phyloP scores from a whole-genome alignment of 1,284 basidiomycete genomes.

The Moesziomyces globuligerus region DNA sequence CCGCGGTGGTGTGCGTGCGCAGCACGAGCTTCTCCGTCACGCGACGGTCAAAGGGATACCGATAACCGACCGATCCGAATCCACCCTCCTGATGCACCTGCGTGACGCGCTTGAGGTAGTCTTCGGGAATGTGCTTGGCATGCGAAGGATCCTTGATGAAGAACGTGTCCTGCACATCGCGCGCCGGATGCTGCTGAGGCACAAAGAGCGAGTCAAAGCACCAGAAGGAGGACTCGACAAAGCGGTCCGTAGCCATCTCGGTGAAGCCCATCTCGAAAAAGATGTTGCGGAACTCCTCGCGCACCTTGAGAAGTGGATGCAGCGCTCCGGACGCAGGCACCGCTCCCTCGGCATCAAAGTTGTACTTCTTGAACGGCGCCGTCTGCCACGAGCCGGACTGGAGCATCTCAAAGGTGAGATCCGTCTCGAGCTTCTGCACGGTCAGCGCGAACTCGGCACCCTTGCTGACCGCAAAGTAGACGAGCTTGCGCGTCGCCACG shows the following conservation, averaged over 20 bases:
- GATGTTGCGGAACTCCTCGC: slow-evolving; percentile 96
- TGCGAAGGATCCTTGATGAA: slow-evolving; percentile 92
- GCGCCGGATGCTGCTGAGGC: slow-evolving; percentile 97
- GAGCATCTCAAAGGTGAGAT: slow-evolving; percentile 95
- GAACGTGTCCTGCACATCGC: slow-evolving; percentile 98
- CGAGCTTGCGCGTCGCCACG: slow-evolving; percentile 75
- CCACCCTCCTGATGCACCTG: slow-evolving; percentile 89
- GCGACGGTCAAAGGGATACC: slow-evolving; percentile 92
- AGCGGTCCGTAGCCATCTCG: slow-evolving; percentile 98
- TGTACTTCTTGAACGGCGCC: slow-evolving; percentile 90
- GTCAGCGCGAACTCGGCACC: slow-evolving; percentile 89
- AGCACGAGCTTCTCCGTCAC: slow-evolving; percentile 92
- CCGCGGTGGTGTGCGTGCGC: slow-evolving; percentile 96
- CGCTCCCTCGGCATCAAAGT: slow-evolving; percentile 95
- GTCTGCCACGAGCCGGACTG: slow-evolving; percentile 71
- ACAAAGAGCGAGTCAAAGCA: slow-evolving; percentile 99
- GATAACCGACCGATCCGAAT: slow-evolving; percentile 95
- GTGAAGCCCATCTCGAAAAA: slow-evolving; percentile 99
- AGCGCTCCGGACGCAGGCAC: slow-evolving; percentile 88
- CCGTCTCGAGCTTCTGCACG: slow-evolving; percentile 96
- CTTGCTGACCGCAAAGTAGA: slow-evolving; percentile 91
- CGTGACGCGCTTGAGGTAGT: slow-evolving; percentile 90
- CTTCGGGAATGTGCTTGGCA: slow-evolving; percentile 80
- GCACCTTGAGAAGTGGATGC: slow-evolving; percentile 95
- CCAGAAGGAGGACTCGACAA: slow-evolving; percentile 99